Conservation (phyloP, 1,139 yeast genomes). For the Suhomyces anneliseae region DNA sequence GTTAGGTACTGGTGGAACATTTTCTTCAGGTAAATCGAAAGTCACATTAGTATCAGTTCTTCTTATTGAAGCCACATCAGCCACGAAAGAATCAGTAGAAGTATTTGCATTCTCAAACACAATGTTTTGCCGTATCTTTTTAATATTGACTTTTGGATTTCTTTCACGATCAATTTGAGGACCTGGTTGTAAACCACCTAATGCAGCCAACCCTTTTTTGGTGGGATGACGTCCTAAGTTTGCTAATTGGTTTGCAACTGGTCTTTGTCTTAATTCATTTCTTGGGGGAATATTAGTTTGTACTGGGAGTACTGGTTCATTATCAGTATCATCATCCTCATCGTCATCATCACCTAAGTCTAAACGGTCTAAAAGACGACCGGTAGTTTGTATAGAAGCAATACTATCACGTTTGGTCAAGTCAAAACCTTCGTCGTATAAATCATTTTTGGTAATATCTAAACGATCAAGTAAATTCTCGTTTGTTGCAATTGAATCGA, state of each 20-base stretch:
- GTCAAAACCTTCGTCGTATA: conserved; percentile 19
- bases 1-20: conserved; percentile 2
- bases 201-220: conserved; percentile 8
- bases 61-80: conserved; percentile 21
- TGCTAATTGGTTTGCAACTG: conserved; percentile 4
- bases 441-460: conserved; percentile 16
- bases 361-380: conserved; percentile 34
- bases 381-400: conserved; percentile 31
- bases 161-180: background rate
- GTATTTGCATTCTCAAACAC: conserved; percentile 25
- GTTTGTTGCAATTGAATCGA: conserved; percentile 46
- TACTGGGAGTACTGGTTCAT: background rate
- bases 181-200: conserved; percentile 2
- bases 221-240: conserved; percentile 6
- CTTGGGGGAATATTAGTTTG: background rate
- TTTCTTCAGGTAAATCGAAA: background rate
- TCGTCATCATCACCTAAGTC: conserved; percentile 26
- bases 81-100: conserved; percentile 33
- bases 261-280: background rate
- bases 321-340: background rate
- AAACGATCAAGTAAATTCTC: conserved; percentile 45
- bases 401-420: conserved; percentile 27
- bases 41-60: conserved; percentile 3
- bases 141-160: conserved; percentile 16
- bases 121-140: conserved; percentile 26